Percentiles rank a stretch among this genome's conserved stretches.
Evolutionary conservation across 306 rosid genomes (phyloP).

Genomic region (Quercus aquifolioides): DNA sequence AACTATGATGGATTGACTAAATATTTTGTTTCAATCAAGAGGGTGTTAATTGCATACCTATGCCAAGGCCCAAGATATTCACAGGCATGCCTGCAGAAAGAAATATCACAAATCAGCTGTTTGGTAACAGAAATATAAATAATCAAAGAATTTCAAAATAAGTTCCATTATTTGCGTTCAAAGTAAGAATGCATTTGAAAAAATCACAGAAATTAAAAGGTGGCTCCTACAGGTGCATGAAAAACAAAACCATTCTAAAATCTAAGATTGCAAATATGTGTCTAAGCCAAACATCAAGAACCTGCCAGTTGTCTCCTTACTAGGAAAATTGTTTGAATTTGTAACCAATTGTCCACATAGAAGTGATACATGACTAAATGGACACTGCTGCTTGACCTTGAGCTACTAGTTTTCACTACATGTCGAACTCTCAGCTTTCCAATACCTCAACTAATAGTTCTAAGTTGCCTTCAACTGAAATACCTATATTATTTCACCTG

Average conservation of each 20-base stretch:
- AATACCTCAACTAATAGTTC: not conserved
- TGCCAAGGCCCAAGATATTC: slow-evolving; percentile 89
- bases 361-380: not conserved
- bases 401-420: not conserved
- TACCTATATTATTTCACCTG: not conserved
- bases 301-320: not conserved
- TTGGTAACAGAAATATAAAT: not conserved
- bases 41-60: slow-evolving; percentile 45
- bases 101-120: slow-evolving; percentile 1
- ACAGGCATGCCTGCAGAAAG: slow-evolving; percentile 74
- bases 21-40: not conserved
- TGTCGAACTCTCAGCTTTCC: not conserved
- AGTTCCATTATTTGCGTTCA: not conserved
- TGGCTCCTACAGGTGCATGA: not conserved
- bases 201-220: slow-evolving; percentile 1
- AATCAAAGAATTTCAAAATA: not conserved
- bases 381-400: not conserved
- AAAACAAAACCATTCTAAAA: not conserved
- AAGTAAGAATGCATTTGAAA: not conserved
- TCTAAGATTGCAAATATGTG: not conserved
- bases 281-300: not conserved
- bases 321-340: not conserved
- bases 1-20: not conserved
- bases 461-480: not conserved
- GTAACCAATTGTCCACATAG: not conserved